phyloP scores from a whole-genome alignment of 2,329 filamentous ascomycete genomes.

The Colletotrichum endophyticum region DNA sequence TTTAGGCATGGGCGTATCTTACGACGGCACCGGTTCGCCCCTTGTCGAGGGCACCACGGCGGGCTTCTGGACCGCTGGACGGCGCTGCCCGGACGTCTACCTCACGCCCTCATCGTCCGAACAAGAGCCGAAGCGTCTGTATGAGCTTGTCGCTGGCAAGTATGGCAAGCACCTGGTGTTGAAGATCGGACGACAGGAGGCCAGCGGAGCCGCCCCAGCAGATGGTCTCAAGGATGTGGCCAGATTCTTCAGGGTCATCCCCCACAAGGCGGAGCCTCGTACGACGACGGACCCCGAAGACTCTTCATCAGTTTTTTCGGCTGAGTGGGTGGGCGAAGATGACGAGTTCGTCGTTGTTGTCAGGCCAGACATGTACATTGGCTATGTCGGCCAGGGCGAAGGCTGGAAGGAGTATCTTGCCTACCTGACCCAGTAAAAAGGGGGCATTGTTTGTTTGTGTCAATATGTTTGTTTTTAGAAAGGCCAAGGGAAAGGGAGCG shows the following conservation, averaged over 20 bases:
- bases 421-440: constrained; percentile 9
- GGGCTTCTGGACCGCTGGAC: constrained; percentile 42
- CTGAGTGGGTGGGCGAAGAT: constrained; percentile 30
- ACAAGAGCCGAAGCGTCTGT: constrained; percentile 30
- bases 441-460: background rate
- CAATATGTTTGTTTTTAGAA: background rate
- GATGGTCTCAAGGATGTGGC: background rate
- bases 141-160: constrained; percentile 27
- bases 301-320: constrained; percentile 26
- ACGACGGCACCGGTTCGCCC: constrained; percentile 37
- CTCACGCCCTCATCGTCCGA: constrained; percentile 19
- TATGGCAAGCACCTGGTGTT: constrained; percentile 38
- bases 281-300: background rate
- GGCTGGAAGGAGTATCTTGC: constrained; percentile 32
- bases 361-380: constrained; percentile 46
- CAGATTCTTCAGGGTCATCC: constrained; percentile 13
- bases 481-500: background rate
- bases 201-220: background rate
- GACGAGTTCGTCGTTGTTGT: constrained; percentile 37
- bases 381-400: constrained; percentile 31
- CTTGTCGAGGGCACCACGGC: constrained; percentile 35
- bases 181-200: constrained; percentile 15
- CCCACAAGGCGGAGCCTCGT: background rate
- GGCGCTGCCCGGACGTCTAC: constrained; percentile 40
- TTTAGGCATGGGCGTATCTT: constrained; percentile 45